A percentile compares a stretch with the other conserved stretches of the same genome.
Conservation (phyloP, 768 basidiomycete species). For the Psilocybe sp. region DNA sequence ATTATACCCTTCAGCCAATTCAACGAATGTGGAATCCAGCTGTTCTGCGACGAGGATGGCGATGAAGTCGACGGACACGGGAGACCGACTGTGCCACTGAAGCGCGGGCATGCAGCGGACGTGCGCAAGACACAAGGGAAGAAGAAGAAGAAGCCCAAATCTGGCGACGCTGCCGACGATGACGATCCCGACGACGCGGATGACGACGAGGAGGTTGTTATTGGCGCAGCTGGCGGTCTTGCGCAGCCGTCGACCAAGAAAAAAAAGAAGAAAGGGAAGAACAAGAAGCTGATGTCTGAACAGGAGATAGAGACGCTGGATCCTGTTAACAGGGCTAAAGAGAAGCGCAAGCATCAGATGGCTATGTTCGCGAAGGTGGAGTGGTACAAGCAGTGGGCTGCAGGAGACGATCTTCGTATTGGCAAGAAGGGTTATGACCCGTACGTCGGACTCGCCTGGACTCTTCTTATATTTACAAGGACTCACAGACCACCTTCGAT, state of each 20-base stretch:
- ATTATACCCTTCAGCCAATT: conserved; percentile 59
- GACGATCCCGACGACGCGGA: conserved; percentile 43
- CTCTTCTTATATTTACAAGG: not conserved
- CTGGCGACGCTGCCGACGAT: conserved; percentile 37
- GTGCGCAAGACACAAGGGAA: conserved; percentile 47
- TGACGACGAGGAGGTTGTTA: conserved; percentile 39
- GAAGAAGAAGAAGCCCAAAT: conserved; percentile 43
- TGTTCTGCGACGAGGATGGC: conserved; percentile 36
- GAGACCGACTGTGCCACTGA: conserved; percentile 62
- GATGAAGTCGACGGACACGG: conserved; percentile 63
- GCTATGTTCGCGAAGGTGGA: conserved; percentile 26
- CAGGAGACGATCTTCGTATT: conserved; percentile 48
- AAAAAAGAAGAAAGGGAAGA: conserved; percentile 4
- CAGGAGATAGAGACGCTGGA: conserved; percentile 2
- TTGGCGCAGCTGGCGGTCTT: not conserved
- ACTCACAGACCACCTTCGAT: not conserved
- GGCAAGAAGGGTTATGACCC: conserved; percentile 40
- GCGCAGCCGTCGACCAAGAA: conserved; percentile 5
- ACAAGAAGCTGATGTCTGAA: conserved; percentile 9
- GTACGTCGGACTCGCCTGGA: conserved; percentile 32
- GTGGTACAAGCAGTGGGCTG: conserved; percentile 74
- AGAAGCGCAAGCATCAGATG: conserved; percentile 12
- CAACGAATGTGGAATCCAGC: conserved; percentile 54
- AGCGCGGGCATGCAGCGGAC: conserved; percentile 52
- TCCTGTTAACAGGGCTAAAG: conserved; percentile 15